Evolutionary conservation across 176 grass and related monocot species (phyloP), one percentile per base, ranked within the genome.

Genomic region (Raddia guianensis): DNA sequence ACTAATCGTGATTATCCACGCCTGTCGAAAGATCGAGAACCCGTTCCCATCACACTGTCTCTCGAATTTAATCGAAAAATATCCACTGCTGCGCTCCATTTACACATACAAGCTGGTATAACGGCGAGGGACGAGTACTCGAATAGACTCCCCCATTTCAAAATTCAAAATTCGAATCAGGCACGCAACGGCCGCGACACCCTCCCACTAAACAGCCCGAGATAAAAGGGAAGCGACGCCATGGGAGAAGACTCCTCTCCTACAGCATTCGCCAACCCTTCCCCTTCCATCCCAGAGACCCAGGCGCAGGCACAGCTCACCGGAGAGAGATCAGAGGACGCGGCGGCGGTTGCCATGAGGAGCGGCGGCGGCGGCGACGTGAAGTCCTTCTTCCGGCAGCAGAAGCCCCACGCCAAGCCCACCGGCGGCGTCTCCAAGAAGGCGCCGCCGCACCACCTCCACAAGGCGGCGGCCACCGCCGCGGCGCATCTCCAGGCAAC

Each of bases 341-440:
- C 2, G 44, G 27, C 37, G 12, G 63, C 76, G 27, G 27, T 27
- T 27, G 73, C 76, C 71, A 89, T 89, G 82, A 72, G 49, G 55
- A 85, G 67, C 60, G 69, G 75, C 63, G 72, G 75, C 63, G 72
- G 63, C 53, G 75, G 61, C 47, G 84, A 77, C 72, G 18, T 93
- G n/a, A 87, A 72, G 87, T 69, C 77, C 49, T 93, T 93, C 91
- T 93, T 87, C 78, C 77, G 91, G 49, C 84, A 90, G 87, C 82
- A 93, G 91, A 93, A 93, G 80, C 65, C 78, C 18, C 40, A 48
- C 52, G 12, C 80, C 73, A 84, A 79, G 81, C 63, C 80, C 77
- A 87, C 85, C 21, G 87, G 75, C 49, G 80, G 79, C 75, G 70
- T 80, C 61, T 52, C 75, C 58, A 88, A 88, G 65, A 88, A 88